Conservation (phyloP, 2,329 filamentous ascomycete species). For the Botrytis deweyae region DNA sequence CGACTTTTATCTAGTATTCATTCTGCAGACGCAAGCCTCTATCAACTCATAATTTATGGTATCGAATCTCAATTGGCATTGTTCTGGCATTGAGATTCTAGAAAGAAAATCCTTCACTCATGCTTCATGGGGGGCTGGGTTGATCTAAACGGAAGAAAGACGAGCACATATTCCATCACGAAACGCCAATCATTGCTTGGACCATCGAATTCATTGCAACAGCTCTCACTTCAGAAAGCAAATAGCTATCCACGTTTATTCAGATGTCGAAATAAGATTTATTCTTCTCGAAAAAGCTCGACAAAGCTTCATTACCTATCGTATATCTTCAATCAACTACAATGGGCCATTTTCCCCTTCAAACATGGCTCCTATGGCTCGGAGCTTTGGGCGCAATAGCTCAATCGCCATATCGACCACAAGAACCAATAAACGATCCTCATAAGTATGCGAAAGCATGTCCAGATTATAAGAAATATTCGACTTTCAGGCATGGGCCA, state of each 20-base stretch:
- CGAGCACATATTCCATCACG: background rate
- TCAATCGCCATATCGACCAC: constrained; percentile 19
- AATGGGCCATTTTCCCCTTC: background rate
- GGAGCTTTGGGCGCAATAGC: constrained; percentile 15
- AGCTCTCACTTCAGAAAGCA: background rate
- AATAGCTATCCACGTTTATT: background rate
- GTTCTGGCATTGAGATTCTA: background rate
- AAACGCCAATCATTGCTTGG: constrained; percentile 10
- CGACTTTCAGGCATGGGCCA: constrained; percentile 58
- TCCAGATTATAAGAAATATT: constrained; percentile 41
- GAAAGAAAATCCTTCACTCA: too few species aligned
- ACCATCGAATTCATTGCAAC: background rate
- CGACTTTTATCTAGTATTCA: background rate
- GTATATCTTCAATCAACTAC: background rate
- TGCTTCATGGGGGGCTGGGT: too few species aligned
- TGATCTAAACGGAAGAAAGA: background rate
- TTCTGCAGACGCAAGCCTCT: background rate
- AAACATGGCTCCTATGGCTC: constrained; percentile 12
- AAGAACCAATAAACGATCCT: constrained; percentile 10
- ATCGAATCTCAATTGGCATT: background rate
- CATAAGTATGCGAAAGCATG: constrained; percentile 34
- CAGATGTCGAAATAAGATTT: background rate
- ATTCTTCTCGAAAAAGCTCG: background rate
- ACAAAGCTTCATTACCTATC: background rate
- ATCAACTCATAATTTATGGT: background rate